Evolutionary conservation across 1,139 yeast genomes (phyloP).

Genomic region (Cylindricascospora bacillispora): DNA sequence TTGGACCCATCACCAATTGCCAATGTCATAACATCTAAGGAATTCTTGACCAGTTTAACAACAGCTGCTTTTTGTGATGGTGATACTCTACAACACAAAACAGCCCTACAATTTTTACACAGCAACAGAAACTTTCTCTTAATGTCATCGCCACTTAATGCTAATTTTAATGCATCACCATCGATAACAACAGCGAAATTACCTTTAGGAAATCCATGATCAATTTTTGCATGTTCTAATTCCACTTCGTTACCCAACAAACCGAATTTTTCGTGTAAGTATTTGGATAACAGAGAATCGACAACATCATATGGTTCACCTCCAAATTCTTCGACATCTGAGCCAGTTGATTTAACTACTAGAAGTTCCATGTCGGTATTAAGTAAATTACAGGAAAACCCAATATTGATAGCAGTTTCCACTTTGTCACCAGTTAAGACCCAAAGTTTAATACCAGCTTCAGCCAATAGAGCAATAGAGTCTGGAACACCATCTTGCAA

Average conservation of each 20-base stretch:
- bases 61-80: constrained; percentile 97
- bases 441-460: constrained; percentile 95
- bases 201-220: constrained; percentile 70
- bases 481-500: constrained; percentile 95
- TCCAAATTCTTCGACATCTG: constrained; percentile 31
- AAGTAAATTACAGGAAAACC: constrained; percentile 84
- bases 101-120: constrained; percentile 90
- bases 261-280: constrained; percentile 47
- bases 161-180: constrained; percentile 79
- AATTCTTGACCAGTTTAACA: constrained; percentile 74
- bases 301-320: constrained; percentile 30
- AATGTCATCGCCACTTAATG: constrained; percentile 43
- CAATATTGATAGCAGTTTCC: constrained; percentile 96
- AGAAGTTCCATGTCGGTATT: constrained; percentile 79
- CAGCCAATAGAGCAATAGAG: constrained; percentile 67
- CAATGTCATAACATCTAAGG: constrained; percentile 74
- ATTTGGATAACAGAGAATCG: constrained; percentile 44
- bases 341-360: constrained; percentile 44
- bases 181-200: constrained; percentile 78
- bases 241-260: constrained; percentile 47
- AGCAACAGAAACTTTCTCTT: constrained; percentile 63
- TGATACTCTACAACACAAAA: constrained; percentile 88
- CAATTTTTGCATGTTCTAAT: constrained; percentile 49
- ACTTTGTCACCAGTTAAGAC: constrained; percentile 96
- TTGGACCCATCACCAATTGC: constrained; percentile 98